Conservation (phyloP, 371 early-diverging fungal species). For the Nematocida sp. region DNA sequence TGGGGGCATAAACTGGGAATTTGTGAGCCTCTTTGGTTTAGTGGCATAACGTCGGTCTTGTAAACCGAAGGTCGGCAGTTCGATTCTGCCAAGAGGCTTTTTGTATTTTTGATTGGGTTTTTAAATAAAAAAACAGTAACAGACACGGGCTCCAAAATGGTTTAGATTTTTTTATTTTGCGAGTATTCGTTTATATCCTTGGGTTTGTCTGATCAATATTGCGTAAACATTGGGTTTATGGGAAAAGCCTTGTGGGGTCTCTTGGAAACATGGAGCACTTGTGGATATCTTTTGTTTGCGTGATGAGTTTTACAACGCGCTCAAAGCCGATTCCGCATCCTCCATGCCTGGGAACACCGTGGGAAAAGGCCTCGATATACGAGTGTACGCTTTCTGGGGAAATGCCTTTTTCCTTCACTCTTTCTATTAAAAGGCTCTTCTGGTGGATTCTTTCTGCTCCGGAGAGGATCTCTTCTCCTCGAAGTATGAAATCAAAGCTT, state of each 20-base stretch:
- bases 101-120: too few species aligned
- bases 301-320: slow-evolving; percentile 91
- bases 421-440: slow-evolving; percentile 74
- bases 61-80: slow-evolving; percentile 63
- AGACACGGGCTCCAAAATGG: too few species aligned
- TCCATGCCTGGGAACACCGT: slow-evolving; percentile 95
- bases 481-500: slow-evolving; percentile 98
- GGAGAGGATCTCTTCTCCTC: slow-evolving; percentile 96
- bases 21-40: slow-evolving; percentile 59
- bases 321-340: slow-evolving; percentile 96
- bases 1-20: too few species aligned
- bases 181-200: too few species aligned
- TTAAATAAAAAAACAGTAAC: too few species aligned
- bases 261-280: slow-evolving; percentile 92
- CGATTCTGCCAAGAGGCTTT: slow-evolving; percentile 60
- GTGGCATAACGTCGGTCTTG: slow-evolving; percentile 63
- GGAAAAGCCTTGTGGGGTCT: slow-evolving; percentile 88
- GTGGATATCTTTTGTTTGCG: slow-evolving; percentile 89
- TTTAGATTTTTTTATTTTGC: too few species aligned
- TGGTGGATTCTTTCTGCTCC: slow-evolving; percentile 98
- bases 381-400: slow-evolving; percentile 77
- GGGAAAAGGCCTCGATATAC: slow-evolving; percentile 93
- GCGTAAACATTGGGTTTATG: too few species aligned
- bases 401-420: slow-evolving; percentile 76
- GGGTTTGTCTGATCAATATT: too few species aligned